These are phyloP conservation scores for Daldinia eschscholtzii DNA, from an alignment of 2,329 filamentous ascomycete species.

Conservation along the genomic window DNA sequence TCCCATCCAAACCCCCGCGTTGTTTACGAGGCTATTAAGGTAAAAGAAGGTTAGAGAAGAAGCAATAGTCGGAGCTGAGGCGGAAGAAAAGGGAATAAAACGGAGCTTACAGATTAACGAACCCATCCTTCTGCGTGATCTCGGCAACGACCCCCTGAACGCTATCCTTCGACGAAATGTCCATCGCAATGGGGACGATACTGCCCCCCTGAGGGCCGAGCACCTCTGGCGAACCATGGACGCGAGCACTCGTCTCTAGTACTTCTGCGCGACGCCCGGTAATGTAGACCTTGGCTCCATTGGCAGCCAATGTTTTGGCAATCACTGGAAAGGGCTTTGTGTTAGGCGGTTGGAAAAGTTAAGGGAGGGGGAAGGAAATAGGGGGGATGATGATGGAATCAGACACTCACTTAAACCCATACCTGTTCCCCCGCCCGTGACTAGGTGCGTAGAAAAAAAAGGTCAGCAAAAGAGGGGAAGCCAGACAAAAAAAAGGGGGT, in stretches of 20 bases:
- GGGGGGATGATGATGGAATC: conserved; percentile 12
- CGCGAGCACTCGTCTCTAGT: conserved; percentile 56
- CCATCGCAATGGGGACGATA: conserved; percentile 59
- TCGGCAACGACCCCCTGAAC: conserved; percentile 62
- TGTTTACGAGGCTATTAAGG: conserved; percentile 60
- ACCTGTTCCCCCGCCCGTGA: conserved; percentile 51
- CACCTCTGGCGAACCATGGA: conserved; percentile 59
- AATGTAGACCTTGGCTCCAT: conserved; percentile 56
- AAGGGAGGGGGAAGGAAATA: background rate
- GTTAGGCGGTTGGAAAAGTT: background rate
- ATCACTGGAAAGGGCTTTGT: conserved; percentile 54
- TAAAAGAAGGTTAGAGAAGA: background rate
- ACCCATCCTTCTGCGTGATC: conserved; percentile 64
- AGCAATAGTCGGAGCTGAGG: background rate
- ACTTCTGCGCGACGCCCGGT: conserved; percentile 60
- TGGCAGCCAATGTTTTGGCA: conserved; percentile 59
- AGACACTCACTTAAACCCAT: conserved; percentile 46
- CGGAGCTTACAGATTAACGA: conserved; percentile 60
- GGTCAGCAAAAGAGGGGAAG: conserved; percentile 29
- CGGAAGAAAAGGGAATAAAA: background rate
- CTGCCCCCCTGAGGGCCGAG: conserved; percentile 58
- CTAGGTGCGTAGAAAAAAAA: conserved; percentile 24
- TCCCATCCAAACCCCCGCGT: conserved; percentile 60
- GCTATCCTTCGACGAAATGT: conserved; percentile 65
- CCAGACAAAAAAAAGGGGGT: conserved; percentile 6